These are phyloP conservation scores for Pichia californica DNA, from an alignment of 805 yeast genomes.

Conservation along the genomic window DNA sequence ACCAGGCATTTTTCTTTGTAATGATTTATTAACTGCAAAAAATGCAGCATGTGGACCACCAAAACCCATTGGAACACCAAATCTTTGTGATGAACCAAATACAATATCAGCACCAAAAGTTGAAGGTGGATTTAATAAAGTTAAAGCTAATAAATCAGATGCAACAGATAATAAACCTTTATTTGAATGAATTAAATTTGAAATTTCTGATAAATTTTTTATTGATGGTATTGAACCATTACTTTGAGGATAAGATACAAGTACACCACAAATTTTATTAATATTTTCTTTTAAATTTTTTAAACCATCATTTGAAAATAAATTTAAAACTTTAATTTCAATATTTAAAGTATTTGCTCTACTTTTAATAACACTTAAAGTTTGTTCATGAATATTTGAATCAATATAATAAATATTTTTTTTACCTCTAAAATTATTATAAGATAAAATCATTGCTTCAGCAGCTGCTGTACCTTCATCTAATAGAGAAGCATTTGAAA, in stretches of 20 bases:
- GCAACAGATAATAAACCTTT: slow-evolving; percentile 82
- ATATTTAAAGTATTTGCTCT: slow-evolving; percentile 75
- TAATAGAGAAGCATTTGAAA: slow-evolving; percentile 88
- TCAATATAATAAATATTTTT: slow-evolving; percentile 67
- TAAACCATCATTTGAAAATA: slow-evolving; percentile 37
- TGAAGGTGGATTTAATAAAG: slow-evolving; percentile 78
- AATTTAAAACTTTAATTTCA: slow-evolving; percentile 51
- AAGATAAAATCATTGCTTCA: slow-evolving; percentile 89
- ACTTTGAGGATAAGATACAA: slow-evolving; percentile 88
- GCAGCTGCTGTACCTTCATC: slow-evolving; percentile 98
- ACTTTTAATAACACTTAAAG: slow-evolving; percentile 68
- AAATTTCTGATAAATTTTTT: slow-evolving; percentile 44
- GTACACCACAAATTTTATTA: slow-evolving; percentile 60
- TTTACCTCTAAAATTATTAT: slow-evolving; percentile 60
- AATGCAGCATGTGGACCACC: slow-evolving; percentile 99
- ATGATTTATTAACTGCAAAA: slow-evolving; percentile 75
- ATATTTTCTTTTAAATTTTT: slow-evolving; percentile 30
- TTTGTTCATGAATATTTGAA: slow-evolving; percentile 73
- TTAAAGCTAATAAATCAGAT: slow-evolving; percentile 86
- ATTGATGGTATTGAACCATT: slow-evolving; percentile 60
- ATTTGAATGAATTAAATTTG: slow-evolving; percentile 58
- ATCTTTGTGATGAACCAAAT: slow-evolving; percentile 87
- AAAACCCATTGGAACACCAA: slow-evolving; percentile 96
- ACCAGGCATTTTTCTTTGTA: slow-evolving; percentile 93
- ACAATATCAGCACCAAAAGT: slow-evolving; percentile 89